These are phyloP conservation scores for Peziza echinospora DNA, from an alignment of 495 filamentous ascomycete species.

Conservation along the genomic window DNA sequence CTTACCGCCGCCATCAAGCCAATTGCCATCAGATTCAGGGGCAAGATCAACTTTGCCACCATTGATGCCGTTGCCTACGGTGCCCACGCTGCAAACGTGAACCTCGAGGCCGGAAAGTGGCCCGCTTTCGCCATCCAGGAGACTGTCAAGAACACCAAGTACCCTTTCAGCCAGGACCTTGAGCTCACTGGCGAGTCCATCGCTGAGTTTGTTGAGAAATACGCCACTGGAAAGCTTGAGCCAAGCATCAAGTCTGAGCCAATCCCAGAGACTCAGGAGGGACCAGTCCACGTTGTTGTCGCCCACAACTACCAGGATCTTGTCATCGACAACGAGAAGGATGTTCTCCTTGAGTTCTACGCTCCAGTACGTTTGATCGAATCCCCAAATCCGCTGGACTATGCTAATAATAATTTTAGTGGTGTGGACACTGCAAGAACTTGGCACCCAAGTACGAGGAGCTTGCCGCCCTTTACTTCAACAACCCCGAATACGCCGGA, in stretches of 20 bases:
- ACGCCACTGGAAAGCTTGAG: slow-evolving; percentile 68
- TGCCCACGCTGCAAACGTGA: slow-evolving; percentile 88
- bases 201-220: slow-evolving; percentile 68
- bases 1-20: slow-evolving; percentile 44
- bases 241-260: slow-evolving; percentile 97
- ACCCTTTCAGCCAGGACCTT: slow-evolving; percentile 72
- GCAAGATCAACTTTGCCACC: slow-evolving; percentile 85
- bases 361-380: too few species aligned
- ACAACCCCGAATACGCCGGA: slow-evolving; percentile 43
- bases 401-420: too few species aligned
- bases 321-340: slow-evolving; percentile 83
- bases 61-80: slow-evolving; percentile 92
- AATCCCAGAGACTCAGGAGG: slow-evolving; percentile 86
- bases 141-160: slow-evolving; percentile 89
- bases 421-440: slow-evolving; percentile 99
- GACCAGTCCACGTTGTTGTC: slow-evolving; percentile 69
- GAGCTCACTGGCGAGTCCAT: slow-evolving; percentile 55
- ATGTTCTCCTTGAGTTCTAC: slow-evolving; percentile 96
- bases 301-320: slow-evolving; percentile 85
- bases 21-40: slow-evolving; percentile 51
- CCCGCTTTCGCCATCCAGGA: slow-evolving; percentile 97
- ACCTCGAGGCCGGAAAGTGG: slow-evolving; percentile 75
- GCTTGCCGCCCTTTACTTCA: slow-evolving; percentile 58
- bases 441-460: slow-evolving; percentile 80
- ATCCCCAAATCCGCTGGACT: too few species aligned